These are phyloP conservation scores for Trypanosoma brucei DNA, from an alignment of 208 protist species.

Conservation along the genomic window DNA sequence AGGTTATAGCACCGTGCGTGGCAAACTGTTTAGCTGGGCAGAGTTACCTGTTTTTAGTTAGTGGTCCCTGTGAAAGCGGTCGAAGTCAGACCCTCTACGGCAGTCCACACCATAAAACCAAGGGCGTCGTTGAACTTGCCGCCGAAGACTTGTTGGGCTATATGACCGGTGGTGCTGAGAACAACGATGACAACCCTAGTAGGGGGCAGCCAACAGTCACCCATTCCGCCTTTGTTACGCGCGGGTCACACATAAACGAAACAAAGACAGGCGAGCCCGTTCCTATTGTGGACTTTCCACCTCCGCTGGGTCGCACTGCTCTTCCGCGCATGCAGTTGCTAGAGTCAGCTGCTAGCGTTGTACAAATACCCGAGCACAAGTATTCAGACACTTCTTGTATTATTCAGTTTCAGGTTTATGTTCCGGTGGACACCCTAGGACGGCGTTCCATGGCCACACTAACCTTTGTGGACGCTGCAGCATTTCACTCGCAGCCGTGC, in stretches of 20 bases:
- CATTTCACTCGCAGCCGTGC: constrained; percentile 60
- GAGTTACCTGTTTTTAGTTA: constrained; percentile 81
- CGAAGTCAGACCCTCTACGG: constrained; percentile 86
- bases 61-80: constrained; percentile 69
- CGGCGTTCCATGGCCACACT: constrained; percentile 77
- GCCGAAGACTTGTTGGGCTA: constrained; percentile 53
- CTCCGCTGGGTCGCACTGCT: constrained; percentile 58
- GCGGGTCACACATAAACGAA: constrained; percentile 54
- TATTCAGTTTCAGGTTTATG: constrained; percentile 86
- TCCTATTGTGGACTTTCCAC: constrained; percentile 65
- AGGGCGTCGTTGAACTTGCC: constrained; percentile 76
- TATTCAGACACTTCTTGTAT: constrained; percentile 72
- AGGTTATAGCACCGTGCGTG: constrained; percentile 79
- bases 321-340: constrained; percentile 74
- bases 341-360: constrained; percentile 37
- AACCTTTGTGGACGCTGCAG: constrained; percentile 84
- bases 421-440: constrained; percentile 57
- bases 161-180: background rate
- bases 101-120: constrained; percentile 71
- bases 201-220: constrained; percentile 53
- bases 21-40: constrained; percentile 70
- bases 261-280: constrained; percentile 56
- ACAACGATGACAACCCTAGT: constrained; percentile 5
- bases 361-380: constrained; percentile 68
- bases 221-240: constrained; percentile 71